Evolutionary conservation across 1,139 yeast species (phyloP), one percentile per base, ranked within the genome.

Genomic region (Sugiyamaella sp.): DNA sequence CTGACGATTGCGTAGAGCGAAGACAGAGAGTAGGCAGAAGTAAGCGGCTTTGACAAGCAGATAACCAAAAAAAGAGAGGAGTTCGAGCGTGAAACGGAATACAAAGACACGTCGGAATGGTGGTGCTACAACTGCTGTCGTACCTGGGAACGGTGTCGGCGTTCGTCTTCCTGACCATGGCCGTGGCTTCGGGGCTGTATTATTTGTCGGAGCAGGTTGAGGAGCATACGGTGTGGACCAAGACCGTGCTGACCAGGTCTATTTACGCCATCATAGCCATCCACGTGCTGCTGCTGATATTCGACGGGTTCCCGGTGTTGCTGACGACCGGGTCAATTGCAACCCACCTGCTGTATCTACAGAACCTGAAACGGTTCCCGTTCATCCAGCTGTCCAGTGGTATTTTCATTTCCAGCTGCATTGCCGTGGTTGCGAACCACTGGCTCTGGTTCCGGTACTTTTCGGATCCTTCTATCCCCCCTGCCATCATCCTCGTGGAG

Each of bases 121-220:
- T 52, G 14, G 53, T 84, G 49, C 69, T 84, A 32, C 75, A 76
- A 57, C 57, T 82, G 12, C 66, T 85, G 3, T 80, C 97, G 2
- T 80, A 83, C 58, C 70, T 81, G 5, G 99, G 99, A 3, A 76
- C 84, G 1, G 74, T 85, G 0, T 71, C 82, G 1, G 98, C 97
- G 4, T 89, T 91, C 63, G 64, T 86, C 2, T 84, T 88, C 61
- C 77, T 89, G 51, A 83, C 89, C 0, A 71, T 85, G 51, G 81
- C 89, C 12, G 80, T 85, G 46, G 78, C 99, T 0, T 88, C 97
- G 2, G 98, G 96, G 1, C 76, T 93, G 39, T 93, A 91, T 74
- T 90, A 89, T 65, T 76, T 93, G 38, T 88, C 97, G 10, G 99
- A 93, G 68, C 74, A 90, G 43, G 96, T 93, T 14, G 99, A 93